Base-by-base conservation (phyloP, 805 yeast genomes). In the Barnettozyma californica region DNA sequence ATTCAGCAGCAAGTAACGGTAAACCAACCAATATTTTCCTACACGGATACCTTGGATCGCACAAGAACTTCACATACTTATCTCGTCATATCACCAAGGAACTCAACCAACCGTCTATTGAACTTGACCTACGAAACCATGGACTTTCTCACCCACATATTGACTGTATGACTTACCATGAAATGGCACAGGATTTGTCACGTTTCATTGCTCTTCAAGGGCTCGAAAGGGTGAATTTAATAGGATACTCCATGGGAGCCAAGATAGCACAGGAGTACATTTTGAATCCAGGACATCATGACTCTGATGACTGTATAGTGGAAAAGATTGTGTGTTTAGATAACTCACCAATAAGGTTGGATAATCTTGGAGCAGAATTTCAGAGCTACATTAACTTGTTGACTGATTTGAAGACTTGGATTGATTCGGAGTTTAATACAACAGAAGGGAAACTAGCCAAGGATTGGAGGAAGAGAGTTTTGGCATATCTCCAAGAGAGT, bases 171-270 rank as follows among this genome's bases (percentile, higher is more conserved):
- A 37, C 43, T 11, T 79, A 80, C 55, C n/a, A 45, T 5, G 60
- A 72, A 1, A 46, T 54, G 41, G 41, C 57, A 1, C 36, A 33
- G 4, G 62, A 59, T 34, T 33, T 59, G 1, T 45, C 40, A 9
- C 26, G 43, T 23, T 56, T 58, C 48, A 46, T 59, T 40, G 33
- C 47, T 14, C 39, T 44, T 10, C 47, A 48, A 13, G 47, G 51
- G 23, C 58, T 70, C 2, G 18, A 33, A 2, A 66, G 66, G 13
- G 63, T 70, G 5, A 60, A 68, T 35, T 45, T 74, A 4, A 49
- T 73, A 11, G 85, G 86, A 0, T 83, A 76, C 57, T 78, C 83
- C 18, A 74, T 81, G 78, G 87, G 87, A 1, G 84, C 82, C 4
- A 80, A 78, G 56, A 71, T 76, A 1, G 78, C 77, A 0, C 71